Conservation (phyloP, 176 grass and related monocot species). For the Oryza nivara region DNA sequence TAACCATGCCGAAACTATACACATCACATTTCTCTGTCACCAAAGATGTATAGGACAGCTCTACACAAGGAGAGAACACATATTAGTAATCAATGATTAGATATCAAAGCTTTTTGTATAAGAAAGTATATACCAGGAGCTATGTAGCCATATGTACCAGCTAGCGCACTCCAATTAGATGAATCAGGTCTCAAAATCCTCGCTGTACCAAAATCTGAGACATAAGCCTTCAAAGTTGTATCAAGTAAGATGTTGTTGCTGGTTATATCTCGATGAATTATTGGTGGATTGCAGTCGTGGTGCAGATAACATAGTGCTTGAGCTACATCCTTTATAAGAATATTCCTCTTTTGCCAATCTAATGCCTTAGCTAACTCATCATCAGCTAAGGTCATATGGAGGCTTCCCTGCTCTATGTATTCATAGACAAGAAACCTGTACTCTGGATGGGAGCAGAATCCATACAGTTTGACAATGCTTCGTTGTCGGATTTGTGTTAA, state of each 20-base stretch:
- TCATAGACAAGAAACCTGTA: background rate
- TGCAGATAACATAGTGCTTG: conserved; percentile 31
- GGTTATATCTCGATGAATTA: conserved; percentile 43
- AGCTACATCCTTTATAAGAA: background rate
- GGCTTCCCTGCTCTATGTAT: conserved; percentile 7
- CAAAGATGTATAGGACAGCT: conserved; percentile 3
- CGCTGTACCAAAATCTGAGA: conserved; percentile 33
- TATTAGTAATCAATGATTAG: background rate
- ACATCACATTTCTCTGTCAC: conserved; percentile 36
- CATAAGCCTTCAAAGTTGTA: conserved; percentile 3
- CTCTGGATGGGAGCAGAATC: background rate
- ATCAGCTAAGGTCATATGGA: background rate
- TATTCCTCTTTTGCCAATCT: background rate
- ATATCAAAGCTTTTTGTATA: background rate
- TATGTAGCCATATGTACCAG: conserved; percentile 37
- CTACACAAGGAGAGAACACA: background rate
- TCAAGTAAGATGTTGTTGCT: conserved; percentile 37
- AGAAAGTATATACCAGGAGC: background rate
- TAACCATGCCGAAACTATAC: conserved; percentile 29
- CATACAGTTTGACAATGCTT: conserved; percentile 30
- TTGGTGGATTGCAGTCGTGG: conserved; percentile 1
- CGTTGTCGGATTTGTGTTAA: background rate
- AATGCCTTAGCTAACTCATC: conserved; percentile 11
- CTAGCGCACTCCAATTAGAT: conserved; percentile 29
- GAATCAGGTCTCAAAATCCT: conserved; percentile 29